Base-by-base conservation (phyloP, 2,329 filamentous ascomycete species). In the Beauveria brongniartii region DNA sequence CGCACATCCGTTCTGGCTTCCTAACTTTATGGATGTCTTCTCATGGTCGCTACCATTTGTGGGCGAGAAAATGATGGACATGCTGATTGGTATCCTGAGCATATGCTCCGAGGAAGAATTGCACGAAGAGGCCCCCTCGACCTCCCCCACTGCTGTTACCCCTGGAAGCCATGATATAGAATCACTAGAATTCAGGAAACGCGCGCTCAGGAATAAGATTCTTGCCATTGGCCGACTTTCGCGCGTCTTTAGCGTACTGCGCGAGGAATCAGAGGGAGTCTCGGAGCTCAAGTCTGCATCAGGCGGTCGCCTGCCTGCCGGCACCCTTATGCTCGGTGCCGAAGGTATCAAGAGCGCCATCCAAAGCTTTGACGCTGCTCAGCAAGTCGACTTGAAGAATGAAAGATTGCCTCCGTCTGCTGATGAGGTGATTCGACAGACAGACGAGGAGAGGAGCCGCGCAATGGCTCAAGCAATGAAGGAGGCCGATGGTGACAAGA, bases 21-120 rank as follows among this genome's bases (percentile, higher is more conserved):
- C 94, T 59, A 99, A 99, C 79, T 99, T 99, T 73, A 99, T 99
- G 94, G 94, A 99, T 71, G 94, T 99, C 64, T 99, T 99, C 73
- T 99, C 94, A n/a, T 99, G 94, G 94, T 99, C 94, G 37, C 81
- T 99, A 63, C 94, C 94, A 1, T 99, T 99, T 75, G 94, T 99
- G 24, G 93, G 94, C 64, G 94, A 99, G 77, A 99, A 99, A 83
- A 92, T 99, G 71, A 97, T 94, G 22, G 94, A 99, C 71, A 99
- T 99, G 94, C 85, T 99, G 66, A 97, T 99, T 72, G 93, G 92
- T 47, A 99, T 99, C 70, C 81, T 99, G 67, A 97, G 95, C 79
- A 97, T 91, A 22, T 97, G 92, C 80, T 97, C 93, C 22, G 96
- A 99, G 76, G 94, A 99, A 70, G 92, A 99, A 74, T 85, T 99